phyloP scores from a whole-genome alignment of 768 basidiomycete species.

The Xanthoconium purpureum region DNA sequence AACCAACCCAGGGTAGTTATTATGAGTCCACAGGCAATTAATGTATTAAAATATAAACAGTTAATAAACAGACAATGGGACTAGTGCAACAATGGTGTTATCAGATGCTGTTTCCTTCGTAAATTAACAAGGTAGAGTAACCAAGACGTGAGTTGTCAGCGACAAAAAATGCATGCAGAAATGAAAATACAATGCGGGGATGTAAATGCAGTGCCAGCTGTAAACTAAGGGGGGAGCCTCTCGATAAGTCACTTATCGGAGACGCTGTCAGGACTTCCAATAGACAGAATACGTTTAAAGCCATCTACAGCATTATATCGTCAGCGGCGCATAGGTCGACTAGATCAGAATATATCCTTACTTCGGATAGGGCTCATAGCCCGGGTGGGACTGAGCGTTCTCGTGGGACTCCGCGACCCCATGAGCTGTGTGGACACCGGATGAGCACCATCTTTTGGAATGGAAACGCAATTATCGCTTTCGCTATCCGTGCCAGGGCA shows the following conservation, averaged over 20 bases:
- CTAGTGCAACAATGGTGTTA: neutral
- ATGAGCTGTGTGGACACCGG: neutral
- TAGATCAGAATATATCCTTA: slow-evolving; percentile 4
- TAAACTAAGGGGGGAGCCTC: neutral
- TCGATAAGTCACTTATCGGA: slow-evolving; percentile 9
- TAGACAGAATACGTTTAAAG: slow-evolving; percentile 27
- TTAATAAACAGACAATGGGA: neutral
- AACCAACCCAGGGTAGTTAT: neutral
- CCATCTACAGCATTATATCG: slow-evolving; percentile 18
- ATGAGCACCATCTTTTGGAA: neutral
- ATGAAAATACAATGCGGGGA: neutral
- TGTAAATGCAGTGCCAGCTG: slow-evolving; percentile 1
- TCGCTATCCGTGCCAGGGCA: neutral
- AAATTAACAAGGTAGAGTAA: neutral
- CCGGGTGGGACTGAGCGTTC: slow-evolving; percentile 33
- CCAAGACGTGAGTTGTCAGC: neutral
- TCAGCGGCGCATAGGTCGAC: slow-evolving; percentile 1
- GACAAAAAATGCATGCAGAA: neutral
- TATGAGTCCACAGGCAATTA: neutral
- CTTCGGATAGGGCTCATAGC: slow-evolving; percentile 27
- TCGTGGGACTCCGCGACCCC: slow-evolving; percentile 13
- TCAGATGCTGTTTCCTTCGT: neutral
- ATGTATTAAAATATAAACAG: neutral
- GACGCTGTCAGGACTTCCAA: slow-evolving; percentile 11
- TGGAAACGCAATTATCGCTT: neutral